A percentile compares a stretch with the other conserved stretches of the same genome.
Conservation (phyloP, 2,329 filamentous ascomycete species). For the Hypoxylon sp. region DNA sequence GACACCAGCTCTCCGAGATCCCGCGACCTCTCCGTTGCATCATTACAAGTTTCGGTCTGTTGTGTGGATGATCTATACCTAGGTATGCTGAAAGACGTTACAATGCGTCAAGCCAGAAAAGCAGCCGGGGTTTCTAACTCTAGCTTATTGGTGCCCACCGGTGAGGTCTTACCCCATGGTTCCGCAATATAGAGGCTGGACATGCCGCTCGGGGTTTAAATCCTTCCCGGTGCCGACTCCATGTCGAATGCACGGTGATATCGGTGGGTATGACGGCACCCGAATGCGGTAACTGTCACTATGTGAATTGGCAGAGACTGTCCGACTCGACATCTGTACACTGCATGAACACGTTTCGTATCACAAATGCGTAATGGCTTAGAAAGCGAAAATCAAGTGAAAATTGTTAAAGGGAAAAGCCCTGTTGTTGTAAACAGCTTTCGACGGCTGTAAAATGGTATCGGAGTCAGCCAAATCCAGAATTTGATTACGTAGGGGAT, state of each 20-base stretch:
- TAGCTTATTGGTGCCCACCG: conserved; percentile 4
- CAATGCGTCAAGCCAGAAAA: conserved; percentile 1
- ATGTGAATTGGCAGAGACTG: too few species aligned
- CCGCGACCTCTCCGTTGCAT: background rate
- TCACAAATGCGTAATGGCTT: background rate
- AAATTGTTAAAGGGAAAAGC: background rate
- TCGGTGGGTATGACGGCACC: background rate
- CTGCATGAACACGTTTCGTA: background rate
- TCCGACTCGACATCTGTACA: too few species aligned
- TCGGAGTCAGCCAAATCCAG: background rate
- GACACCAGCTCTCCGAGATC: background rate
- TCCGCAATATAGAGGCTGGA: background rate
- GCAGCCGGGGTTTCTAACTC: background rate
- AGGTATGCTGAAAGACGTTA: background rate
- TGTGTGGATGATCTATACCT: background rate
- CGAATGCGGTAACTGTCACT: background rate
- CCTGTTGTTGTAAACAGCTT: background rate
- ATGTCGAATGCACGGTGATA: background rate
- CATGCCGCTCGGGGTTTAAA: background rate
- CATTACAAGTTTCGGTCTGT: background rate
- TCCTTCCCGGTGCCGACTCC: background rate
- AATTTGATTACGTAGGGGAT: background rate
- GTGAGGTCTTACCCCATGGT: background rate
- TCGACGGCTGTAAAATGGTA: background rate
- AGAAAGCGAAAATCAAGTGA: background rate